Evolutionary conservation across 148 eudicot species (phyloP), one percentile per base, ranked within the genome.

Genomic region (Chenopodium suecicum): DNA sequence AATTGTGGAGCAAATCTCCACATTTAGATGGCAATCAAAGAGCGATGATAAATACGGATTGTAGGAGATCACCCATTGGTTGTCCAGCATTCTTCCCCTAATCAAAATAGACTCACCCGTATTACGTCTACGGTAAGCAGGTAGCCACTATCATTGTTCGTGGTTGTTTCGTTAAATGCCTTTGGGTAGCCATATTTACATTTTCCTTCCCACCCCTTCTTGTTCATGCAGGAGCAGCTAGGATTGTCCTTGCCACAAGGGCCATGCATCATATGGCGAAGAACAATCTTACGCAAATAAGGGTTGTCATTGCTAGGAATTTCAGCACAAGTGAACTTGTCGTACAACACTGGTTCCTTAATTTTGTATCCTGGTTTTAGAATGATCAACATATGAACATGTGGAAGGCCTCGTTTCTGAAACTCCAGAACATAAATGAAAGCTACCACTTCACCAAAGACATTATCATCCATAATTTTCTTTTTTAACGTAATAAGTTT

Each of bases 231-330:
- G 0, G 19, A 3, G 1, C 66, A 52, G 0, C 52, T 19, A 1
- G 63, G 81, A 7, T 68, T 22, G 0, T 7, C 3, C 0, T 4
- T 9, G 0, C 81, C 66, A 31, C 75, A 79, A 17, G 50, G 81
- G 20, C 81, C 75, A 69, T 69, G 74, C 50, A 79, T 70, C 75
- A 79, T 79, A 7, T 79, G 81, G 5, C 11, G 10, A 0, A 68
- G 9, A 0, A 79, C 67, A 52, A 10, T 4, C 0, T 11, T 0
- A 1, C 81, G 65, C 1, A 79, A 8, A 10, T 79, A 20, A 2
- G 60, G 74, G 2, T 69, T 20, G 0, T 10, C 0, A 1, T 4
- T 1, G 22, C 7, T 0, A 1, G 81, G 74, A 2, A 79, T 9
- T 12, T 79, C 81, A 29, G 81, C 81, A 1, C 19, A 27, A 0